These are phyloP conservation scores for Monosporascus cannonballus DNA, from an alignment of 2,329 filamentous ascomycete genomes.

Conservation along the genomic window DNA sequence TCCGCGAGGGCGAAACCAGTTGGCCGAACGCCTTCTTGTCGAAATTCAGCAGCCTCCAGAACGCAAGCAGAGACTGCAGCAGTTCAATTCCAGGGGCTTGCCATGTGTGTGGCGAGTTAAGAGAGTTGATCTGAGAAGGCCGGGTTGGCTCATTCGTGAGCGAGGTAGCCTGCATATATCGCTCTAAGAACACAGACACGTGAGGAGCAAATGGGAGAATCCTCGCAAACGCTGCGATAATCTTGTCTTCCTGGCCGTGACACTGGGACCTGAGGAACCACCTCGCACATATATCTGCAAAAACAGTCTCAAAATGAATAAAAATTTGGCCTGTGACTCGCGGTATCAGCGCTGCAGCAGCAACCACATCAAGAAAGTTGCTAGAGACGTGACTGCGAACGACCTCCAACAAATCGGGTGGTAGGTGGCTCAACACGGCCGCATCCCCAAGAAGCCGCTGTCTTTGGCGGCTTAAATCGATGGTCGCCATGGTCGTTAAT, in stretches of 20 bases:
- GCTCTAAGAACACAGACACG: constrained; percentile 64
- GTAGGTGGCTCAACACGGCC: constrained; percentile 53
- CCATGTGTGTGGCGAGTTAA: constrained; percentile 10
- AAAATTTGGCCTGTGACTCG: constrained; percentile 69
- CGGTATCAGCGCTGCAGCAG: constrained; percentile 62
- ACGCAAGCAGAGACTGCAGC: constrained; percentile 51
- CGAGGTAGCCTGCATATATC: constrained; percentile 29
- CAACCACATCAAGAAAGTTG: constrained; percentile 65
- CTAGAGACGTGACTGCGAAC: constrained; percentile 58
- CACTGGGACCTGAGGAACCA: constrained; percentile 55
- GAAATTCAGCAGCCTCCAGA: constrained; percentile 75
- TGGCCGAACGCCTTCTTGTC: constrained; percentile 62
- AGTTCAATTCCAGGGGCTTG: constrained; percentile 16
- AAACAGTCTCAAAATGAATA: constrained; percentile 64
- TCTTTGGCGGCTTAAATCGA: constrained; percentile 50
- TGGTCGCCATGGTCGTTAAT: constrained; percentile 41
- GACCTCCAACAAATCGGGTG: constrained; percentile 62
- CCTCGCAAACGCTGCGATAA: constrained; percentile 70
- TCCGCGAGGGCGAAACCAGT: constrained; percentile 57
- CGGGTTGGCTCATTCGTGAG: constrained; percentile 9
- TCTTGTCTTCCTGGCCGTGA: constrained; percentile 30
- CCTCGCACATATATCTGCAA: constrained; percentile 76
- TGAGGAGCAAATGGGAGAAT: constrained; percentile 78
- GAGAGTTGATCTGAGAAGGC: constrained; percentile 21
- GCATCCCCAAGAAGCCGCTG: constrained; percentile 50